A percentile compares a stretch with the other conserved stretches of the same genome.
Evolutionary conservation across 2,329 filamentous ascomycete genomes (phyloP).

Genomic region (Chaetomiaceae sp.): DNA sequence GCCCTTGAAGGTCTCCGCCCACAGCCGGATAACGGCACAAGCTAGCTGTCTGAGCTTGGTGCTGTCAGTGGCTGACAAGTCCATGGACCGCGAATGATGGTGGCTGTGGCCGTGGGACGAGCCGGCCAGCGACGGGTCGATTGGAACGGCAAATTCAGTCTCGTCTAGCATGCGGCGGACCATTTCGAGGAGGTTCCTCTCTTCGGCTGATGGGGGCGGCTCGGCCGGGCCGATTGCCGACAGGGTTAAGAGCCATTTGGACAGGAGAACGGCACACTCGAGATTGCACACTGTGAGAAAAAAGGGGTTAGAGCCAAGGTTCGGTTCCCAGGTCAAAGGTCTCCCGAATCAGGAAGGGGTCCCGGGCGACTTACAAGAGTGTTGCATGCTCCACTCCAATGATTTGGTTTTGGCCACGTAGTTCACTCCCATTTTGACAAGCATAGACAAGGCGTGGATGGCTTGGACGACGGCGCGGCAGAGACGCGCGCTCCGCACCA

Average conservation of each 20-base stretch:
- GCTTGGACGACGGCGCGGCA: slow-evolving; percentile 63
- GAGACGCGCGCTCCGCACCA: slow-evolving; percentile 56
- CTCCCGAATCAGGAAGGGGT: not conserved
- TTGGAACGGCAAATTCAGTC: slow-evolving; percentile 58
- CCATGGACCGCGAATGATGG: slow-evolving; percentile 36
- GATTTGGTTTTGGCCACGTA: slow-evolving; percentile 59
- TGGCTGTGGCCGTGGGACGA: slow-evolving; percentile 31
- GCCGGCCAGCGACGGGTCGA: slow-evolving; percentile 51
- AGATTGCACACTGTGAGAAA: slow-evolving; percentile 54
- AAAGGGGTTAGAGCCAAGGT: not conserved
- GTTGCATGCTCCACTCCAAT: slow-evolving; percentile 59
- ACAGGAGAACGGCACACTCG: slow-evolving; percentile 57
- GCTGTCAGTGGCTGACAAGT: slow-evolving; percentile 44
- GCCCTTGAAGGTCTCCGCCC: slow-evolving; percentile 60
- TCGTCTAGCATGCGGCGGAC: slow-evolving; percentile 57
- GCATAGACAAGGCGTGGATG: slow-evolving; percentile 63
- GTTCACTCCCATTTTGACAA: slow-evolving; percentile 60
- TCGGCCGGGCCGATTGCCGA: slow-evolving; percentile 49
- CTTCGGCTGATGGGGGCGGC: slow-evolving; percentile 47
- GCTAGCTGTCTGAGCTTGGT: slow-evolving; percentile 53
- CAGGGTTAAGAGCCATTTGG: slow-evolving; percentile 57
- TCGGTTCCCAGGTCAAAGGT: not conserved
- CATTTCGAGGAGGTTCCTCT: slow-evolving; percentile 52
- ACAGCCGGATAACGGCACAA: slow-evolving; percentile 54
- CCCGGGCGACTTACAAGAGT: slow-evolving; percentile 46